A percentile compares a stretch with the other conserved stretches of the same genome.
These are phyloP conservation scores for Plasmodium relictum DNA, from an alignment of 169 alveolate genomes.

Conservation along the genomic window DNA sequence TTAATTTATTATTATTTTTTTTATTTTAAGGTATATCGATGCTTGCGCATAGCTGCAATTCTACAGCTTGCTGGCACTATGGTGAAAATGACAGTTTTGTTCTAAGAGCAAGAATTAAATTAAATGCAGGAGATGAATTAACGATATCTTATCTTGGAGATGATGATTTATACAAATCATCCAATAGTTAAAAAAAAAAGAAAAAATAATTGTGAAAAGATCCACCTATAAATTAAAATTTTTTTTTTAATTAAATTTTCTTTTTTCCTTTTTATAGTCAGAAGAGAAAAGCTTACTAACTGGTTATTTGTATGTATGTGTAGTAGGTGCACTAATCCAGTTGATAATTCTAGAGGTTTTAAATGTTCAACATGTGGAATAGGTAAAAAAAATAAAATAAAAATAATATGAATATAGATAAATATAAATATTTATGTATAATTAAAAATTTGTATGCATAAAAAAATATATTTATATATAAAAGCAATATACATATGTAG, in stretches of 20 bases:
- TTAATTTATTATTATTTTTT: not conserved
- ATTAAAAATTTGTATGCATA: not conserved
- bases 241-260: not conserved
- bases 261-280: slow-evolving; percentile 60
- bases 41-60: slow-evolving; percentile 90
- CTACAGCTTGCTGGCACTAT: slow-evolving; percentile 91
- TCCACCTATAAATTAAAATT: not conserved
- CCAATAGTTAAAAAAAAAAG: slow-evolving; percentile 79
- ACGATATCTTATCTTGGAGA: slow-evolving; percentile 91
- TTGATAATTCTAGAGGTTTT: slow-evolving; percentile 87
- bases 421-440: not conserved
- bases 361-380: slow-evolving; percentile 86
- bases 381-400: slow-evolving; percentile 69
- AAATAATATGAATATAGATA: not conserved
- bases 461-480: not conserved
- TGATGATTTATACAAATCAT: slow-evolving; percentile 87
- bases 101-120: slow-evolving; percentile 85
- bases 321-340: slow-evolving; percentile 83
- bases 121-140: slow-evolving; percentile 88
- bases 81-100: slow-evolving; percentile 87
- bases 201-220: not conserved
- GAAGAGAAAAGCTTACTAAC: slow-evolving; percentile 87
- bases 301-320: slow-evolving; percentile 90
- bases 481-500: not conserved
- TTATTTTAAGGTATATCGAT: slow-evolving; percentile 83